Percentiles rank a stretch among this genome's conserved stretches.
phyloP scores from a whole-genome alignment of 2,329 filamentous ascomycete species.

The Sporothrix protearum region DNA sequence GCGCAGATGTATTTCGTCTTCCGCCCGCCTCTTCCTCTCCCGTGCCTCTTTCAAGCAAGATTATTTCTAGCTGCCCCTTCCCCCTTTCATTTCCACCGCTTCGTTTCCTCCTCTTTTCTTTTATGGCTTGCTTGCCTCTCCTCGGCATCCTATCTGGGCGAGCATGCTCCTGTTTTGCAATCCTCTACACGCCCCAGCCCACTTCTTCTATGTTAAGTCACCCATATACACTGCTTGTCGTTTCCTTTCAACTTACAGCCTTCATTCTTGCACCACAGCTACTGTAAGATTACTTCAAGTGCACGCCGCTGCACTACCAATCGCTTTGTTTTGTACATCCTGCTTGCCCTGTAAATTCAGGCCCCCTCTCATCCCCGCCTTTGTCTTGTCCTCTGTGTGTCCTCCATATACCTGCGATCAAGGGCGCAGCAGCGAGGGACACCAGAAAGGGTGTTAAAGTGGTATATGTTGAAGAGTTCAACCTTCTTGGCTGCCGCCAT shows the following conservation, averaged over 20 bases:
- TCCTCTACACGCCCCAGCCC: background rate
- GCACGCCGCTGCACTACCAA: too few species aligned
- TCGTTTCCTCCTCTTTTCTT: background rate
- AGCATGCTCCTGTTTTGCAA: background rate
- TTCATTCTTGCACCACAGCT: too few species aligned
- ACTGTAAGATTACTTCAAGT: too few species aligned
- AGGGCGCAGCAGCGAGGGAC: background rate
- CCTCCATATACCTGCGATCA: background rate
- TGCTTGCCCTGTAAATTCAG: too few species aligned
- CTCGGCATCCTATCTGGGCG: background rate
- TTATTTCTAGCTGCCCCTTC: background rate
- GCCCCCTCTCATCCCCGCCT: too few species aligned
- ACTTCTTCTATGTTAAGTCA: too few species aligned
- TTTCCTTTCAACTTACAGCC: too few species aligned
- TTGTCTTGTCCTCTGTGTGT: background rate
- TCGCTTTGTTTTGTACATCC: too few species aligned
- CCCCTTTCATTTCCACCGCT: too few species aligned
- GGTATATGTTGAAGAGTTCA: background rate
- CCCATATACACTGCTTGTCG: too few species aligned
- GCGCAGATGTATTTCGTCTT: slow-evolving; percentile 2
- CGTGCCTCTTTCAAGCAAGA: background rate
- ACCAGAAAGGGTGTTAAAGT: background rate
- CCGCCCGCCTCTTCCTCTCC: background rate
- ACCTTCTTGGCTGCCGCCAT: slow-evolving; percentile 19
- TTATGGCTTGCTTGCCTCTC: background rate